Evolutionary conservation across 139 green algal genomes (phyloP).

Genomic region (Tetratostichococcus sp.): DNA sequence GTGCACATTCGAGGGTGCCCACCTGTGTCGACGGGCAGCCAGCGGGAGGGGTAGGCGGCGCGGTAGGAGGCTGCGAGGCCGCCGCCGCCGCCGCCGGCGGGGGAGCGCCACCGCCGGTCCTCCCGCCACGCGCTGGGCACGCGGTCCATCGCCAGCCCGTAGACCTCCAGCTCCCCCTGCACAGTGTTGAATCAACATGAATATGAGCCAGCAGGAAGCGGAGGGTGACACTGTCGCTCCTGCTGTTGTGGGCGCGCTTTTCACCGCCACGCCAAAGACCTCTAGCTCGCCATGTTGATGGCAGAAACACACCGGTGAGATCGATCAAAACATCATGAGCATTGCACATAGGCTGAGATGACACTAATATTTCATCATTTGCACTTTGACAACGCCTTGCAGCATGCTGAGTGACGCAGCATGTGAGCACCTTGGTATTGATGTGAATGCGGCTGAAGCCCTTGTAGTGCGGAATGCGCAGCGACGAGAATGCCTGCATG

Average conservation of each 20-base stretch:
- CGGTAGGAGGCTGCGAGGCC: conserved; percentile 28
- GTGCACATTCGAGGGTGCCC: too few relatives aligned
- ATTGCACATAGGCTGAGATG: too few relatives aligned
- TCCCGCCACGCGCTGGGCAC: conserved; percentile 69
- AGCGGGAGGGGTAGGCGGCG: conserved; percentile 35
- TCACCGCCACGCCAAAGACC: too few relatives aligned
- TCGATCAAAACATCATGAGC: too few relatives aligned
- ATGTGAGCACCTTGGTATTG: conserved; percentile 19
- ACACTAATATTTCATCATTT: too few relatives aligned
- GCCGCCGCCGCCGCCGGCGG: conserved; percentile 41
- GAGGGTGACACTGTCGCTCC: too few relatives aligned
- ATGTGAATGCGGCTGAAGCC: conserved; percentile 78
- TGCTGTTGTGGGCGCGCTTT: too few relatives aligned
- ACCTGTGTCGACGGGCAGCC: conserved; percentile 28
- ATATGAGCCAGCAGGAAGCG: not conserved
- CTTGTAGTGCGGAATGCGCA: conserved; percentile 75
- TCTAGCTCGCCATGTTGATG: too few relatives aligned
- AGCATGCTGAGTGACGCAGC: too few relatives aligned
- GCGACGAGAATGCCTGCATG: conserved; percentile 56
- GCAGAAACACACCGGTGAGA: too few relatives aligned
- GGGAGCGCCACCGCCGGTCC: conserved; percentile 61
- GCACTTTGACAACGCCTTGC: too few relatives aligned
- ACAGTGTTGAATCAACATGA: not conserved
- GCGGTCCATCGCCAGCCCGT: conserved; percentile 54
- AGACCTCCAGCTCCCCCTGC: conserved; percentile 58